A percentile compares a stretch with the other conserved stretches of the same genome.
phyloP scores from a whole-genome alignment of 768 basidiomycete species.

The Hygrocybe coccinea region DNA sequence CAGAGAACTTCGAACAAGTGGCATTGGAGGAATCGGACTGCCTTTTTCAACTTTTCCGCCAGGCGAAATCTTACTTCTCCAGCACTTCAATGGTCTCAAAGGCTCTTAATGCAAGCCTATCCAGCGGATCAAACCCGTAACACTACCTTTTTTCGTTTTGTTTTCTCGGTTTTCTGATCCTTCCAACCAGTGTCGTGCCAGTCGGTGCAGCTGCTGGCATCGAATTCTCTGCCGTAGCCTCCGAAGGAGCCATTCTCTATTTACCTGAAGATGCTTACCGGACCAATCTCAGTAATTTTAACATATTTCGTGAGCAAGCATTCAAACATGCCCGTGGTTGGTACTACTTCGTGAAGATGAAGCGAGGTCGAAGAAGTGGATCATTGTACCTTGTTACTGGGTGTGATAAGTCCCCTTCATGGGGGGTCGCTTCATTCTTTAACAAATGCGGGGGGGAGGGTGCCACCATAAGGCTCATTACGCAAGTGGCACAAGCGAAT shows the following conservation, averaged over 20 bases:
- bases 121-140: neutral
- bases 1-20: conserved; percentile 6
- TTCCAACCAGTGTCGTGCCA: neutral
- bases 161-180: neutral
- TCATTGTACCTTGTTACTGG: conserved; percentile 25
- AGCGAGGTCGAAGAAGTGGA: conserved; percentile 17
- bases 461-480: neutral
- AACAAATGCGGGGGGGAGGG: neutral
- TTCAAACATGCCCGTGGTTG: conserved; percentile 6
- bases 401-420: conserved; percentile 20
- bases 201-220: neutral
- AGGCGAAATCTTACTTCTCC: neutral
- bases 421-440: conserved; percentile 22
- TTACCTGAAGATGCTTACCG: conserved; percentile 17
- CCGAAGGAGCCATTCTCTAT: conserved; percentile 16
- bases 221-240: neutral
- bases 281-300: conserved; percentile 1
- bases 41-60: neutral
- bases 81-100: neutral
- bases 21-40: neutral
- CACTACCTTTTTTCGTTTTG: neutral
- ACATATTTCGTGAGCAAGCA: conserved; percentile 11
- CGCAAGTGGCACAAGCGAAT: neutral
- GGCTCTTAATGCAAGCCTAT: neutral
- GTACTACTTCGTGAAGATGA: conserved; percentile 11